Base-by-base conservation (phyloP, 2,329 filamentous ascomycete species). In the Fusarium brachygibbosum region DNA sequence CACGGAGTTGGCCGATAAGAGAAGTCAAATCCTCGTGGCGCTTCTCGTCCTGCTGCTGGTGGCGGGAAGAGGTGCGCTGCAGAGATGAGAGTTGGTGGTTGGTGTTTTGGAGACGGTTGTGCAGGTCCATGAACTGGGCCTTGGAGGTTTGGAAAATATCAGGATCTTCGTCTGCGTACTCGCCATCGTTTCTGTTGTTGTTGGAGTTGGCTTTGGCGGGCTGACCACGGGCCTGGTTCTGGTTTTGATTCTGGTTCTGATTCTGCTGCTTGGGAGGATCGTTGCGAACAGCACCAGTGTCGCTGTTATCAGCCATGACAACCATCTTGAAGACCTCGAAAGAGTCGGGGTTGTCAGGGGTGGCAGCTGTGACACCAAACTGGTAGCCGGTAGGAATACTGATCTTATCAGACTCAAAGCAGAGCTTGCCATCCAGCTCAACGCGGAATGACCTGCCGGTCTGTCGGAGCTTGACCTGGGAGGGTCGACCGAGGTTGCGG, bases 261-360 rank as follows among this genome's bases (percentile, higher is more conserved):
- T 49, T 49, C 31, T 55, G 59, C 48, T 81, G 74, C 50, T 64
- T 68, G 55, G 35, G 65, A 70, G 56, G 75, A 64, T 66, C 79
- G 74, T 63, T 78, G 74, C 51, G 69, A 59, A 66, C 60, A 71
- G 75, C 42, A 57, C 75, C 59, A n/a, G 53, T 54, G 14, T 72
- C 70, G 34, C 66, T 75, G 61, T 73, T 82, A 74, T 88, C 86
- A 13, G 87, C 90, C 76, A 90, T 88, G 52, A 96, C 88, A 35
- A 92, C 86, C 76, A 98, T 87, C 78, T 95, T 97, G 84, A 94
- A 96, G 70, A 97, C 80, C 80, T 99, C 96, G 75, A 98, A 97
- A 7, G 93, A 97, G 81, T 99, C 96, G 1, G 96, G 94, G 74
- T 90, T 94, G 71, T 98, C 95, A 31, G 93, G 92, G 5, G 93